phyloP scores from a whole-genome alignment of 768 basidiomycete genomes.

The Lyophyllum semitale region DNA sequence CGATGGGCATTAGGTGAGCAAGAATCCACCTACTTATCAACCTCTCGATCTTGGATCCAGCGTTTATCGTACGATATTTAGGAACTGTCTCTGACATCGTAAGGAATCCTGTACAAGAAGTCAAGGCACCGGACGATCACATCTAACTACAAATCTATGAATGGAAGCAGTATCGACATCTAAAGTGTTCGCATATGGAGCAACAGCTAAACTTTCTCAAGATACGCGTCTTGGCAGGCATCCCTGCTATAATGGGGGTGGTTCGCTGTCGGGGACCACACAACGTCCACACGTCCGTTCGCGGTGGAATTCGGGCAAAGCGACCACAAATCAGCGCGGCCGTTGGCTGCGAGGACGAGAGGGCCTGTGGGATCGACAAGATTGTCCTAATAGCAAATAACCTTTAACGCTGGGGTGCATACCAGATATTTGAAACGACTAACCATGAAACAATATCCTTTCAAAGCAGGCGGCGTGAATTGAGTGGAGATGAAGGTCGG shows the following conservation, averaged over 20 bases:
- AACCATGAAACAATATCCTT: constrained; percentile 16
- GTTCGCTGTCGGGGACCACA: constrained; percentile 14
- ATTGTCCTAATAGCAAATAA: constrained; percentile 4
- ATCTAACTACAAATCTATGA: no score
- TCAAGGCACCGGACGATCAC: no score
- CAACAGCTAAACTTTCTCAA: not conserved
- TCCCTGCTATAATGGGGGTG: constrained; percentile 17
- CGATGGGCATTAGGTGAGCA: no score
- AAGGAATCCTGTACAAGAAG: no score
- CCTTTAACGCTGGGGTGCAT: not conserved
- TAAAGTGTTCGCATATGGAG: no score
- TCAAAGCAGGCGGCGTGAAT: constrained; percentile 5
- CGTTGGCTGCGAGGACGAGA: constrained; percentile 12
- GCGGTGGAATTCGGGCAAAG: constrained; percentile 23
- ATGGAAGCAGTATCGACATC: no score
- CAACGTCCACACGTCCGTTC: constrained; percentile 17
- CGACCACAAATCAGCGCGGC: constrained; percentile 16
- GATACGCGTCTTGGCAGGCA: constrained; percentile 16
- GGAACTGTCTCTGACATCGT: no score
- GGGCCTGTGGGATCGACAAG: constrained; percentile 9
- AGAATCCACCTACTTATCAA: no score
- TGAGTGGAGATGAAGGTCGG: constrained; percentile 14
- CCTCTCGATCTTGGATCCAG: no score
- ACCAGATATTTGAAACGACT: not conserved
- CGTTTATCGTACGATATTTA: no score